Evolutionary conservation across 352 stramenopile genomes (phyloP), one percentile per base, ranked within the genome.

Genomic region (Albugo candida): DNA sequence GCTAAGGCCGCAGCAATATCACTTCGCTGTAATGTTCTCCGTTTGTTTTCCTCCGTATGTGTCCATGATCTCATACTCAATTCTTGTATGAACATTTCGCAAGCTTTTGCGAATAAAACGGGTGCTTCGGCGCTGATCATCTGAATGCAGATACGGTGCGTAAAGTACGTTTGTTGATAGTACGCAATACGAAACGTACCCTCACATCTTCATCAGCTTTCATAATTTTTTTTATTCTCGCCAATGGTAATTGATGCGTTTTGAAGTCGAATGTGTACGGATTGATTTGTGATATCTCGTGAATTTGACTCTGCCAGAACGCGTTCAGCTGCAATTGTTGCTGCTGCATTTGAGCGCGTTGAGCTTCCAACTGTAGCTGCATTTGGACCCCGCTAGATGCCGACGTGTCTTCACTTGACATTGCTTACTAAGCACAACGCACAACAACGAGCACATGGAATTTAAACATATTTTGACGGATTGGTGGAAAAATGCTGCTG

Each of bases 201-300:
- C 79, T 77, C 38, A 96, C 78, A 59, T 95, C 83, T 52, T 96
- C 86, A 61, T 96, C 86, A 41, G 83, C 87, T 64, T 95, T 94
- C 86, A 96, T 96, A 64, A 96, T 96, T 56, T 94, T 94, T 69
- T 95, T 96, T 54, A 96, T 94, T 45, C 86, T 78, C 45, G 86
- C 84, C 49, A 96, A 78, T 24, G 86, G 84, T 36, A 96, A 66
- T 47, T 95, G 77, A 55, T 92, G 70, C 53, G 71, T 86, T 62
- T 88, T 86, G 47, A 92, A 89, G 55, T 92, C 79, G 49, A 85
- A 84, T 31, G 69, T 57, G 56, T 77, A 82, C 18, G 73, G 68
- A 61, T 89, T 74, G 40, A 92, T 79, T 61, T 92, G 69, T 5
- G 73, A 83, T 52, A 94, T 92, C 54, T 91, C 79, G 43, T 84